Evolutionary conservation across 352 stramenopile species (phyloP).

Genomic region (Saprolegnia diclina): DNA sequence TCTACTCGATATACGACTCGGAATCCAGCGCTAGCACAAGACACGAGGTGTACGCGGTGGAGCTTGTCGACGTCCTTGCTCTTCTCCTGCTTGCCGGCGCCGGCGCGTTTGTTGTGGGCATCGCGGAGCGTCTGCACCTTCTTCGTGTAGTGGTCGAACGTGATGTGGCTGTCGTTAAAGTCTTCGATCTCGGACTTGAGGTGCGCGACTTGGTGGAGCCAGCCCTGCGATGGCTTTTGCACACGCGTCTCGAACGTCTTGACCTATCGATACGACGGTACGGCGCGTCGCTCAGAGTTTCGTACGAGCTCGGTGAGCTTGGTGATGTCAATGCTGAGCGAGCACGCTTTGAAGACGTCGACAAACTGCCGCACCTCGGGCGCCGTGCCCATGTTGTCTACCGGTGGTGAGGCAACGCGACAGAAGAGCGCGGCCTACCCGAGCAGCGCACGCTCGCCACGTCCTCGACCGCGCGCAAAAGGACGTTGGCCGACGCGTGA

Average conservation of each 20-base stretch:
- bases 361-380: slow-evolving; percentile 61
- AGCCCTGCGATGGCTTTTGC: slow-evolving; percentile 47
- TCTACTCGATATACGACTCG: slow-evolving; percentile 29
- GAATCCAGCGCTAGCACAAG: background rate
- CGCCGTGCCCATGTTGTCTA: slow-evolving; percentile 35
- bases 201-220: slow-evolving; percentile 40
- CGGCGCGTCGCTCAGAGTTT: background rate
- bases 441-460: slow-evolving; percentile 26
- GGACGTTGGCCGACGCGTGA: slow-evolving; percentile 46
- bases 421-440: background rate
- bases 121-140: slow-evolving; percentile 65
- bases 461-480: slow-evolving; percentile 54
- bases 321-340: slow-evolving; percentile 52
- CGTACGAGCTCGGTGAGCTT: slow-evolving; percentile 40
- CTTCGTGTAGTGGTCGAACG: slow-evolving; percentile 76
- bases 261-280: too few species aligned
- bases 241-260: slow-evolving; percentile 58
- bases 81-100: slow-evolving; percentile 52
- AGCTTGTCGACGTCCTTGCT: slow-evolving; percentile 70
- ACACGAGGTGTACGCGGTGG: slow-evolving; percentile 37
- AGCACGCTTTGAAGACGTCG: slow-evolving; percentile 50
- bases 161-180: slow-evolving; percentile 58
- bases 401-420: background rate
- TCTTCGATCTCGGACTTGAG: slow-evolving; percentile 45
- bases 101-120: slow-evolving; percentile 50